Conservation (phyloP, 2,329 filamentous ascomycete genomes). For the Microcyclosporella mali region DNA sequence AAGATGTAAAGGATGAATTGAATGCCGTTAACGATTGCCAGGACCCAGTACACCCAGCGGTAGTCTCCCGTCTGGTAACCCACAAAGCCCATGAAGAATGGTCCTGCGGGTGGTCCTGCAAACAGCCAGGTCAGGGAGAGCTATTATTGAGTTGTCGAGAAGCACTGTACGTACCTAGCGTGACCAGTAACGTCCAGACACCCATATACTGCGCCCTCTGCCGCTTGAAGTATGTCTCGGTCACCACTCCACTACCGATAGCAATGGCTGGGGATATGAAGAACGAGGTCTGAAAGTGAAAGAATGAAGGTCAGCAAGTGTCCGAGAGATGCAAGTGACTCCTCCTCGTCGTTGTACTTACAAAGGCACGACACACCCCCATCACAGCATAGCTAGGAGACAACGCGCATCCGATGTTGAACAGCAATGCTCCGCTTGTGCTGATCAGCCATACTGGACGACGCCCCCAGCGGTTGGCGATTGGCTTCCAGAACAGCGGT, state of each 20-base stretch:
- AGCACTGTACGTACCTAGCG: slow-evolving; percentile 33
- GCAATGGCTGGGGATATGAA: slow-evolving; percentile 51
- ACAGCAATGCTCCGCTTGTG: slow-evolving; percentile 41
- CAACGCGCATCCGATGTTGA: slow-evolving; percentile 51
- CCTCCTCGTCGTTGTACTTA: too few species aligned
- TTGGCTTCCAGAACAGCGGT: slow-evolving; percentile 52
- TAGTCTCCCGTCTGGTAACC: slow-evolving; percentile 46
- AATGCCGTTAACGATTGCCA: slow-evolving; percentile 52
- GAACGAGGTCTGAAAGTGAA: too few species aligned
- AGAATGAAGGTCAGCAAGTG: too few species aligned
- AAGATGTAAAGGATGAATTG: slow-evolving; percentile 54
- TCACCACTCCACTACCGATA: slow-evolving; percentile 53
- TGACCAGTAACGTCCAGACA: slow-evolving; percentile 51
- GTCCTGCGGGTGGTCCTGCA: slow-evolving; percentile 35
- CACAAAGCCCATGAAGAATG: slow-evolving; percentile 41
- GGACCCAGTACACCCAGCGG: slow-evolving; percentile 54
- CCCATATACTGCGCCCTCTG: slow-evolving; percentile 52
- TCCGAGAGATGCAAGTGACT: too few species aligned
- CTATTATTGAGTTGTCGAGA: background rate
- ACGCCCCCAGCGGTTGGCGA: slow-evolving; percentile 50
- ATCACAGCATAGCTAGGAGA: slow-evolving; percentile 45
- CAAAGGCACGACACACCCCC: slow-evolving; percentile 48
- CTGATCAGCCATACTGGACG: slow-evolving; percentile 51
- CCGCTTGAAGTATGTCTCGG: slow-evolving; percentile 53
- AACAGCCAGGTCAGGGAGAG: background rate